Evolutionary conservation across 345 rosid species (phyloP).

Genomic region (Alliaria petiolata): DNA sequence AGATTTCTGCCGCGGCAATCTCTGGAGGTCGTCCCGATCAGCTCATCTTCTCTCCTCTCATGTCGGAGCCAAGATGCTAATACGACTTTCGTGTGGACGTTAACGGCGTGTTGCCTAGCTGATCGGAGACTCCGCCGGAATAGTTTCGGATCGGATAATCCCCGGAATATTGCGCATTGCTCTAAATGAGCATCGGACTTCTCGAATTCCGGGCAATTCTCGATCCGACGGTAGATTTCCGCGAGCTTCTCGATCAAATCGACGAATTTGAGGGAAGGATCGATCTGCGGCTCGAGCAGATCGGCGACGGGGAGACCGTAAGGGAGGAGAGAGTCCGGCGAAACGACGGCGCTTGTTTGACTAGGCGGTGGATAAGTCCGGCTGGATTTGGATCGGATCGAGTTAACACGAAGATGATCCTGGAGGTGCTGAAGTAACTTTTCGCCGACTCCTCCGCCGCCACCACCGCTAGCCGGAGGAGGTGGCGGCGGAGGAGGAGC

Average conservation of each 20-base stretch:
- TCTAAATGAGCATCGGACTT: conserved; percentile 51
- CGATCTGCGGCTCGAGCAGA: conserved; percentile 64
- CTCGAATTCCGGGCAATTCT: conserved; percentile 45
- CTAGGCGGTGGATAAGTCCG: conserved; percentile 30
- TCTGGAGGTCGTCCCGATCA: conserved; percentile 56
- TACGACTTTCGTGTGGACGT: conserved; percentile 68
- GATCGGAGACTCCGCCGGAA: conserved; percentile 62
- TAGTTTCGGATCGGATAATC: conserved; percentile 62
- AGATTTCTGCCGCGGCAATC: conserved; percentile 70
- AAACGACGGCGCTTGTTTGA: conserved; percentile 10
- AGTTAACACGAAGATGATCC: conserved; percentile 51
- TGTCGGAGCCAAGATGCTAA: conserved; percentile 71
- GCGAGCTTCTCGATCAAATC: conserved; percentile 64
- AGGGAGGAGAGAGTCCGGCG: conserved; percentile 49
- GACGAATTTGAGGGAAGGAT: conserved; percentile 49
- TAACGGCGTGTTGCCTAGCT: conserved; percentile 66
- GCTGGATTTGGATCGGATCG: conserved; percentile 45
- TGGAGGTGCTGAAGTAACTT: conserved; percentile 62
- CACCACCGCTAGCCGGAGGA: conserved; percentile 25
- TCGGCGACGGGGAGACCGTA: conserved; percentile 63
- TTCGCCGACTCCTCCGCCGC: conserved; percentile 44
- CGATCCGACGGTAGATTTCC: conserved; percentile 47
- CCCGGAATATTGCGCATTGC: conserved; percentile 62
- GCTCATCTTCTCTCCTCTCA: conserved; percentile 89
- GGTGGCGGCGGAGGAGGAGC: conserved; percentile 13